Conservation (phyloP, 2,329 filamentous ascomycete species). For the Calycina marina region DNA sequence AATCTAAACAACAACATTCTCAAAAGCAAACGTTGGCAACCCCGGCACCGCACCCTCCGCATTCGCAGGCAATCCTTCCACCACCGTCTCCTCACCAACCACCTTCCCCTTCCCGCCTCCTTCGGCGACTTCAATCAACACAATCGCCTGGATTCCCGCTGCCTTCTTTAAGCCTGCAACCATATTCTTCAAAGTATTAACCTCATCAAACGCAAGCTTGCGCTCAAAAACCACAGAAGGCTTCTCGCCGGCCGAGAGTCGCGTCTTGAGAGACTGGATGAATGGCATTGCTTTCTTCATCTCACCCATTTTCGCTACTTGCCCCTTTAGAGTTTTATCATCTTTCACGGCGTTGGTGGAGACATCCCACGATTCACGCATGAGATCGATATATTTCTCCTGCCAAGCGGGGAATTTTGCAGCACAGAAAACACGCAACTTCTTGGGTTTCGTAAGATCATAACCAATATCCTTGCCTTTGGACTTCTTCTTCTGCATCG, state of each 20-base stretch:
- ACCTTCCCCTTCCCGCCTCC: constrained; percentile 51
- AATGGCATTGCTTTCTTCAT: constrained; percentile 99
- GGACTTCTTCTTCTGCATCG: constrained; percentile 73
- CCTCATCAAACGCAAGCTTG: constrained; percentile 78
- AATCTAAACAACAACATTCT: constrained; percentile 46
- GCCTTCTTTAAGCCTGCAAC: constrained; percentile 64
- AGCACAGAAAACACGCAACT: constrained; percentile 73
- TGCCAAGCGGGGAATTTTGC: constrained; percentile 81
- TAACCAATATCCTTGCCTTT: constrained; percentile 81
- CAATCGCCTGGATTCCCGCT: constrained; percentile 54
- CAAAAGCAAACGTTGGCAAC: constrained; percentile 68
- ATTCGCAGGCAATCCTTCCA: constrained; percentile 37
- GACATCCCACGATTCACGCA: constrained; percentile 55
- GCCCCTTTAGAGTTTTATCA: constrained; percentile 66
- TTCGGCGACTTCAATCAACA: constrained; percentile 58
- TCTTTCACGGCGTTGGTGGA: constrained; percentile 48
- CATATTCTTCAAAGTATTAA: constrained; percentile 62
- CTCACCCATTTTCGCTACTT: constrained; percentile 70
- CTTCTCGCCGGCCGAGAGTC: constrained; percentile 57
- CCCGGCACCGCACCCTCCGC: constrained; percentile 73
- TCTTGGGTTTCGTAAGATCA: constrained; percentile 85
- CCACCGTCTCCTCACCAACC: constrained; percentile 38
- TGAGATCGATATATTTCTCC: constrained; percentile 71
- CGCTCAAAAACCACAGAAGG: constrained; percentile 60
- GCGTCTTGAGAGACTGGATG: constrained; percentile 73